Conservation (phyloP, 192 early-diverging fungal species). For the Chytriomyces sp. region DNA sequence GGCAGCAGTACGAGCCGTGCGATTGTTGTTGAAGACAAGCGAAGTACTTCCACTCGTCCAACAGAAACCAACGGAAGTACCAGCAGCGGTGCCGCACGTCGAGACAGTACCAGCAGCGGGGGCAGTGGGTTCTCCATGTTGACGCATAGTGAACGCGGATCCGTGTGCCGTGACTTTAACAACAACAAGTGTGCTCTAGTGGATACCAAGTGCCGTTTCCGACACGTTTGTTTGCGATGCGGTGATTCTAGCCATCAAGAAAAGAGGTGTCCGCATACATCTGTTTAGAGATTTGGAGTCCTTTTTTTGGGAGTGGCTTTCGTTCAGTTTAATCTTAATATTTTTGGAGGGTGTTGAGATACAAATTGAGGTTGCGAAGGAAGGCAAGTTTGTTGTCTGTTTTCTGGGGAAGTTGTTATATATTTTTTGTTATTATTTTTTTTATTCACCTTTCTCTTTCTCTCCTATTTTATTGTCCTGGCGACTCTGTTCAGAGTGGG, state of each 20-base stretch:
- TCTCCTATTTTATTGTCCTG: background rate
- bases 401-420: no score
- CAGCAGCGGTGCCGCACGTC: background rate
- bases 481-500: background rate
- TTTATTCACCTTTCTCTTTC: no score
- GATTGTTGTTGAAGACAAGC: background rate
- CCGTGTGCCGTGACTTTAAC: constrained; percentile 34
- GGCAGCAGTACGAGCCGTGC: background rate
- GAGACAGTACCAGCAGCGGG: background rate
- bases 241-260: constrained; percentile 34
- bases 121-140: background rate
- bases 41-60: background rate
- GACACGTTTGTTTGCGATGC: constrained; percentile 36
- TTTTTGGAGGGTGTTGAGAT: background rate
- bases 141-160: constrained; percentile 9
- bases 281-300: background rate
- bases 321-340: background rate
- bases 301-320: background rate
- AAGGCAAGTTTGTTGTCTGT: no score
- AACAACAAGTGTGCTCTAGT: constrained; percentile 34
- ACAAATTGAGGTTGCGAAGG: background rate
- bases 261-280: constrained; percentile 31
- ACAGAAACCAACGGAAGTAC: background rate
- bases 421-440: no score
- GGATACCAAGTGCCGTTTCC: constrained; percentile 26